Base-by-base conservation (phyloP, 345 rosid species). In the Melastoma malabathricum region DNA sequence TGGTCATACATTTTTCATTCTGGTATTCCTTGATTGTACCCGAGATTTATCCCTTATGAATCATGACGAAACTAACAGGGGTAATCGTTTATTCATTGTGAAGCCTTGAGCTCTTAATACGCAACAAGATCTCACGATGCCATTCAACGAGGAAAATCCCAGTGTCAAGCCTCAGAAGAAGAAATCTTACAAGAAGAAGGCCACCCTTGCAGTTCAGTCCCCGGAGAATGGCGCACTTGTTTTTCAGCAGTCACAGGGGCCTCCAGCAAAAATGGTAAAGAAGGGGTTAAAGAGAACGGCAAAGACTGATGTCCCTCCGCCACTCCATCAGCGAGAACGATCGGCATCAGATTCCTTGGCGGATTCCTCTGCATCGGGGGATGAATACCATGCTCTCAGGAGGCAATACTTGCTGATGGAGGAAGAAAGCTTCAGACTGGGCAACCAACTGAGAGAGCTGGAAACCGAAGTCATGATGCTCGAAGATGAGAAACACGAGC, bases 401-500 rank as follows among this genome's bases (percentile, higher is more conserved):
- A 63, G 78, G 15, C 77, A 81, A 62, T 87, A 78, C 64, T 60
- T 87, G 71, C 59, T 86, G 55, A 52, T 87, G 25, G 95, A 87
- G 64, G 96, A 87, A 69, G 92, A 86, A 46, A 79, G 84, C 69
- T 78, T 62, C 52, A 58, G 68, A 1, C 34, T 84, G 68, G 96
- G 84, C 51, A 75, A 49, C 54, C 89, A 81, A 31, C 59, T 92
- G 58, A 74, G 71, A 48, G 80, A 66, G 41, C 75, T 74, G 4
- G 90, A 82, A 55, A 84, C 62, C 18, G 88, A 82, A 47, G 83
- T 87, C 29, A 70, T 66, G 66, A 64, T 72, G 50, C 93, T 87
- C 31, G 89, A 92, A 71, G 75, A 73, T 45, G 93, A 84, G 66
- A 92, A 92, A 64, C 50, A 70, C 23, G 73, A 74, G 7, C 81